A percentile compares a stretch with the other conserved stretches of the same genome.
These are phyloP conservation scores for Pyrus hybrid DNA, from an alignment of 331 rosid genomes.

Conservation along the genomic window DNA sequence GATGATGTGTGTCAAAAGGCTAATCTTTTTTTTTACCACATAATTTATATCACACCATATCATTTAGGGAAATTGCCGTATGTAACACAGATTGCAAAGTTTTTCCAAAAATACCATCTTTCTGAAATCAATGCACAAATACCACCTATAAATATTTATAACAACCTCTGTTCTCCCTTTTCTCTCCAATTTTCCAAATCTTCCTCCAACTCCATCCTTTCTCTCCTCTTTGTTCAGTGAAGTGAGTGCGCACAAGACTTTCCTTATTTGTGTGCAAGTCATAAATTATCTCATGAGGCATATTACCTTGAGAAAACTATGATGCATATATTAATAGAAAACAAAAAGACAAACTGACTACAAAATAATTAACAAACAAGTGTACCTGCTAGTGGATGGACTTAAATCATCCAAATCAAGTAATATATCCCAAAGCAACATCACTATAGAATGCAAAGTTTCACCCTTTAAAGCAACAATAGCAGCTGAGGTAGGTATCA, in stretches of 20 bases:
- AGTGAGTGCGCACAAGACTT: background rate
- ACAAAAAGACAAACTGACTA: background rate
- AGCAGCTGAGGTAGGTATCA: constrained; percentile 80
- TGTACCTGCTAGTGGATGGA: constrained; percentile 97
- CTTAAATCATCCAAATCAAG: constrained; percentile 99
- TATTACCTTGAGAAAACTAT: background rate
- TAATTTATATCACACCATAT: background rate
- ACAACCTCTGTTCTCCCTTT: background rate
- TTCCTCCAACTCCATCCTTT: background rate
- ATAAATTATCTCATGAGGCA: background rate
- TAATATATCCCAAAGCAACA: constrained; percentile 91
- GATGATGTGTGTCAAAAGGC: background rate
- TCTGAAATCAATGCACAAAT: background rate
- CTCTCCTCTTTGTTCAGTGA: background rate
- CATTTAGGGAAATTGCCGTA: background rate
- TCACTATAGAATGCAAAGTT: constrained; percentile 73
- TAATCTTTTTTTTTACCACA: background rate
- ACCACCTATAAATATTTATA: background rate
- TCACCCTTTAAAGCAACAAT: constrained; percentile 75
- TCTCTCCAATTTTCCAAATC: background rate
- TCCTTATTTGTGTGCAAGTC: background rate
- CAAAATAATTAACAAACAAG: background rate
- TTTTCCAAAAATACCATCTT: background rate
- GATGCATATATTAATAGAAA: background rate
- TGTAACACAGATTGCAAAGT: background rate